Conservation (phyloP, 2,329 filamentous ascomycete genomes). For the Cordyceps sp. region DNA sequence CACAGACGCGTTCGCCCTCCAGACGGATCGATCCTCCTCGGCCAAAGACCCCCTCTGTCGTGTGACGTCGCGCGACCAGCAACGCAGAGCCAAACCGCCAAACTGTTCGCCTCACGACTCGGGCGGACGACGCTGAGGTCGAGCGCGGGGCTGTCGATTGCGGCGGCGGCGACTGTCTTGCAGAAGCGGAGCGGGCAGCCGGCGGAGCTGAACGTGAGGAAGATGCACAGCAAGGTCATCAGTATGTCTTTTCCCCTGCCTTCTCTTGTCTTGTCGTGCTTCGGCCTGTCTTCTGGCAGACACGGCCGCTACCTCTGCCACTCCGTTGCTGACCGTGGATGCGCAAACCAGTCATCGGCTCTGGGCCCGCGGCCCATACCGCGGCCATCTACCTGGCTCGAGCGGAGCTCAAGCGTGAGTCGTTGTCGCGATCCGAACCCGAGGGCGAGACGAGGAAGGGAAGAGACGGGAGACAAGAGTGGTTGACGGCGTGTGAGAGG, state of each 20-base stretch:
- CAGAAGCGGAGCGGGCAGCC: conserved; percentile 24
- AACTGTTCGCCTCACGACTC: conserved; percentile 80
- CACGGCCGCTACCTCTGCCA: too few species aligned
- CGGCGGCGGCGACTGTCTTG: conserved; percentile 47
- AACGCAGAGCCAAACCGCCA: conserved; percentile 47
- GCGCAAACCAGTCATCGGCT: conserved; percentile 52
- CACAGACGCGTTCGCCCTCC: too few species aligned
- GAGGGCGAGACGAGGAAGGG: background rate
- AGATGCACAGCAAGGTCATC: conserved; percentile 87
- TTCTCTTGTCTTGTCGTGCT: too few species aligned
- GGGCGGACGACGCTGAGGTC: conserved; percentile 64
- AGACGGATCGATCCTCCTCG: too few species aligned
- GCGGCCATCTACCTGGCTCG: conserved; percentile 91
- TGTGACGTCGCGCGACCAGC: too few species aligned
- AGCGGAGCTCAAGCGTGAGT: conserved; percentile 72
- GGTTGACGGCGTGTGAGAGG: background rate
- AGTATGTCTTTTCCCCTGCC: conserved; percentile 36
- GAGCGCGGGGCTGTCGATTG: conserved; percentile 57
- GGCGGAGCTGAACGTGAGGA: conserved; percentile 27
- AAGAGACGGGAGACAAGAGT: background rate
- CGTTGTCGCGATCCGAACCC: too few species aligned
- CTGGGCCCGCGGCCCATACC: conserved; percentile 92
- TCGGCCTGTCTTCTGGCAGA: too few species aligned
- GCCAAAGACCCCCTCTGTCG: too few species aligned
- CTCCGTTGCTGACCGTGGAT: too few species aligned